These are phyloP conservation scores for Solanum pimpinellifolium DNA, from an alignment of 257 asterid genomes.

Conservation along the genomic window DNA sequence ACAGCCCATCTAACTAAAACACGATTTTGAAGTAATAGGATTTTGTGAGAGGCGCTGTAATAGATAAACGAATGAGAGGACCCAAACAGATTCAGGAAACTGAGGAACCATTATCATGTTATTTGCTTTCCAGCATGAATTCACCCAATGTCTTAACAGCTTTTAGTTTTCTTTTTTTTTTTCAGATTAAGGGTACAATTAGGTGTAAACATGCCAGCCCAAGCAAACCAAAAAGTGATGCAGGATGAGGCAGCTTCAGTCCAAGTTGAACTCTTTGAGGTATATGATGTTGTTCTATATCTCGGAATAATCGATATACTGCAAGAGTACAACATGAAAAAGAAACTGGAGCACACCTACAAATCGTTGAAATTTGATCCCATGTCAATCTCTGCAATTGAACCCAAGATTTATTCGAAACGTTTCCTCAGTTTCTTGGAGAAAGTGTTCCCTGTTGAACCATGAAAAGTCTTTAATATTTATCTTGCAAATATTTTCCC, in stretches of 20 bases:
- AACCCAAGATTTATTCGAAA: constrained; percentile 59
- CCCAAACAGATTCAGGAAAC: neutral
- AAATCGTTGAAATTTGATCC: constrained; percentile 71
- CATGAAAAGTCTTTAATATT: constrained; percentile 10
- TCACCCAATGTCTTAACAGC: neutral
- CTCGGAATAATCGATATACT: constrained; percentile 83
- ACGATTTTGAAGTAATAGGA: neutral
- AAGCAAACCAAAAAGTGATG: constrained; percentile 57
- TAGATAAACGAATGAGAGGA: neutral
- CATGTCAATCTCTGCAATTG: constrained; percentile 55
- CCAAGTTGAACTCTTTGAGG: constrained; percentile 78
- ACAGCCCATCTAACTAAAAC: neutral
- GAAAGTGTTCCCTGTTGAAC: constrained; percentile 46
- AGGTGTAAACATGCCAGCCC: constrained; percentile 99
- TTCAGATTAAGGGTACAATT: constrained; percentile 88
- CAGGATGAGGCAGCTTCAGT: constrained; percentile 40
- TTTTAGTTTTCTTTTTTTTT: neutral
- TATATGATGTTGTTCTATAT: constrained; percentile 82
- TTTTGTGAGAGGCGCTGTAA: neutral
- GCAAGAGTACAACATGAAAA: constrained; percentile 75
- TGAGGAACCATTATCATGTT: neutral
- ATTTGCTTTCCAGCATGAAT: neutral
- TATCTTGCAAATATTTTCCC: neutral
- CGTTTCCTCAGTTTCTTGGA: constrained; percentile 60
- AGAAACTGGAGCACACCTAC: constrained; percentile 60